Conservation (phyloP, 306 rosid species). For the Datisca glomerata region DNA sequence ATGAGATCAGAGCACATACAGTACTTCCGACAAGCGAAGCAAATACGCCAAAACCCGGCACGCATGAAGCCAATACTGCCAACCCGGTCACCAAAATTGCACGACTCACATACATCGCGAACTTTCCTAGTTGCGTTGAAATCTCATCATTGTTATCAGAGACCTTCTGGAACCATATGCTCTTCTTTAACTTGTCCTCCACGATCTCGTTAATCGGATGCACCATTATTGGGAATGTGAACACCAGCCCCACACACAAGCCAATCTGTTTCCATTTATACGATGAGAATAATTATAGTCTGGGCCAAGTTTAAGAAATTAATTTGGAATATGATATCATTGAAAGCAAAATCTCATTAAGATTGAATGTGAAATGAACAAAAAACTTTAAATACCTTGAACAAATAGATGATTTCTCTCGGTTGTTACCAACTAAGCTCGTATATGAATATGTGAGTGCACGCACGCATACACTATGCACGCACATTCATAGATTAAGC, state of each 20-base stretch:
- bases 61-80: constrained; percentile 49
- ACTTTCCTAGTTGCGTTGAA: constrained; percentile 20
- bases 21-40: constrained; percentile 87
- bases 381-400: too few relatives aligned
- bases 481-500: too few relatives aligned
- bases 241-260: constrained; percentile 62
- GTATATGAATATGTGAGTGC: too few relatives aligned
- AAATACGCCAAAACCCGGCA: constrained; percentile 58
- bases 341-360: background rate
- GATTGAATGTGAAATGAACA: too few relatives aligned
- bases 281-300: too few relatives aligned
- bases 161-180: constrained; percentile 15
- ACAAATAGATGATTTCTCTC: too few relatives aligned
- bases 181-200: constrained; percentile 33
- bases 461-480: too few relatives aligned
- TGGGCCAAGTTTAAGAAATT: too few relatives aligned
- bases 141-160: constrained; percentile 3
- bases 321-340: background rate
- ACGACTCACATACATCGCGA: constrained; percentile 34
- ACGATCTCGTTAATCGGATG: constrained; percentile 79
- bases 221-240: constrained; percentile 84
- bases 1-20: constrained; percentile 70
- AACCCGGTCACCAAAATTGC: constrained; percentile 48
- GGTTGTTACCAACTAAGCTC: too few relatives aligned
- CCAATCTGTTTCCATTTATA: constrained; percentile 50